A percentile compares a stretch with the other conserved stretches of the same genome.
Evolutionary conservation across 345 rosid species (phyloP).

Genomic region (Pistacia integerrima): DNA sequence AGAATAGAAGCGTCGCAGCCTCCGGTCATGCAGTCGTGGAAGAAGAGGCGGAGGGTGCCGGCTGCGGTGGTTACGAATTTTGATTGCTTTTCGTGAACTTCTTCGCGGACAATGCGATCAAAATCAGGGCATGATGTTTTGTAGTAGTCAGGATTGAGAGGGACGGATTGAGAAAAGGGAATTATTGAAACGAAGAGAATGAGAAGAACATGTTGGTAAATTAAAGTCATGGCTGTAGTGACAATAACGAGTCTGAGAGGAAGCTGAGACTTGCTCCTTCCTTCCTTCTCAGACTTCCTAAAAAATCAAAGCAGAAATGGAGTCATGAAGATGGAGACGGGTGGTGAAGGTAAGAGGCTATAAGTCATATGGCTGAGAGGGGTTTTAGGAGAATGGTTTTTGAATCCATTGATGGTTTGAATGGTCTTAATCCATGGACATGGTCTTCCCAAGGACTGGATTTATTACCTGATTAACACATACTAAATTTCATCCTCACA

Average conservation of each 20-base stretch:
- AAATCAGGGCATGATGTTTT: conserved; percentile 57
- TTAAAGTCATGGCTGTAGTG: conserved; percentile 14
- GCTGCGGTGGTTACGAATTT: conserved; percentile 61
- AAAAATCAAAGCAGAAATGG: not conserved
- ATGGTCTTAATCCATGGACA: too few relatives aligned
- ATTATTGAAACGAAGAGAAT: not conserved
- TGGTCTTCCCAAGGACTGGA: too few relatives aligned
- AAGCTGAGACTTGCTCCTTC: not conserved
- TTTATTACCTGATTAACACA: too few relatives aligned
- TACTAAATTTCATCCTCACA: too few relatives aligned
- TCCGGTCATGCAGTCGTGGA: conserved; percentile 65
- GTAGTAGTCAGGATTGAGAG: conserved; percentile 46
- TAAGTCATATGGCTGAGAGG: conserved; percentile 25
- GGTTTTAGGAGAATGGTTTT: conserved; percentile 5
- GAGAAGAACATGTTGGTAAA: conserved; percentile 13
- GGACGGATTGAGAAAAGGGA: conserved; percentile 12
- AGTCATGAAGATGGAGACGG: not conserved
- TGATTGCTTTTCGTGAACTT: conserved; percentile 32
- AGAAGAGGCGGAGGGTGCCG: conserved; percentile 50
- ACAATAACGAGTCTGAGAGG: not conserved
- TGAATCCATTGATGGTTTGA: not conserved
- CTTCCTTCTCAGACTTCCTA: not conserved
- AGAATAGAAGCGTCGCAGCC: conserved; percentile 68
- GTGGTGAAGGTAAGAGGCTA: not conserved
- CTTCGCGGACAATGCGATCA: conserved; percentile 40